phyloP scores from a whole-genome alignment of 495 filamentous ascomycete species.

The Penicillium turbatum region DNA sequence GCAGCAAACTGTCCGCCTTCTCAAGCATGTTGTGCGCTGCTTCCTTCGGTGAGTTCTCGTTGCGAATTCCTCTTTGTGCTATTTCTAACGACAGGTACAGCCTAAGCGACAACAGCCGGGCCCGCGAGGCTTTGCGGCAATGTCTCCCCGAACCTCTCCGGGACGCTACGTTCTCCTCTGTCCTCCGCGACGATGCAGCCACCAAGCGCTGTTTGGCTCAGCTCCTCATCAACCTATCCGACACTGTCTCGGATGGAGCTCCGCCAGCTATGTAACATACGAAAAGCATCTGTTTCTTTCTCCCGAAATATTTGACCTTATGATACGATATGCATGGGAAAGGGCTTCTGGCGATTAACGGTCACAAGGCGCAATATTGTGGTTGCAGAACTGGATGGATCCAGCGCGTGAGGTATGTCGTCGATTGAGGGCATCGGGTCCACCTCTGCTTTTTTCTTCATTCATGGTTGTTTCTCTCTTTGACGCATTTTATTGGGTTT shows the following conservation, averaged over 20 bases:
- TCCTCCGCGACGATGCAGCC: conserved; percentile 93
- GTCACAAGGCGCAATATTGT: conserved; percentile 43
- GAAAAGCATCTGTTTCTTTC: conserved; percentile 37
- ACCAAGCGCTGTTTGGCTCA: conserved; percentile 97
- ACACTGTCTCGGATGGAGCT: conserved; percentile 72
- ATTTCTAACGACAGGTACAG: conserved; percentile 42
- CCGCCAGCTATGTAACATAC: conserved; percentile 48
- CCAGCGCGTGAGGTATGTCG: conserved; percentile 11
- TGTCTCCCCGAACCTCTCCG: conserved; percentile 95
- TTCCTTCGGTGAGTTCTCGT: conserved; percentile 71
- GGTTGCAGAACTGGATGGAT: conserved; percentile 20
- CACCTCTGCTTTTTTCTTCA: conserved; percentile 24
- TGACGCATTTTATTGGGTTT: conserved; percentile 22
- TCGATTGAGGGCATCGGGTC: conserved; percentile 19
- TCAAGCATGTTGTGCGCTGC: conserved; percentile 98
- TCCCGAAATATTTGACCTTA: conserved; percentile 40
- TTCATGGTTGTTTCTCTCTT: conserved; percentile 23
- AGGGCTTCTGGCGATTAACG: conserved; percentile 47
- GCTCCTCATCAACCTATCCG: conserved; percentile 92
- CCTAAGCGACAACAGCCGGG: conserved; percentile 91
- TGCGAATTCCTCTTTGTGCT: background rate
- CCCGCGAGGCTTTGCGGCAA: conserved; percentile 90
- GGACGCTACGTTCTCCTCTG: conserved; percentile 93
- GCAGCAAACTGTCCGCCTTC: conserved; percentile 89
- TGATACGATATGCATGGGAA: conserved; percentile 50